These are phyloP conservation scores for Debaryomycetaceae sp. DNA, from an alignment of 1,139 yeast genomes.

Conservation along the genomic window DNA sequence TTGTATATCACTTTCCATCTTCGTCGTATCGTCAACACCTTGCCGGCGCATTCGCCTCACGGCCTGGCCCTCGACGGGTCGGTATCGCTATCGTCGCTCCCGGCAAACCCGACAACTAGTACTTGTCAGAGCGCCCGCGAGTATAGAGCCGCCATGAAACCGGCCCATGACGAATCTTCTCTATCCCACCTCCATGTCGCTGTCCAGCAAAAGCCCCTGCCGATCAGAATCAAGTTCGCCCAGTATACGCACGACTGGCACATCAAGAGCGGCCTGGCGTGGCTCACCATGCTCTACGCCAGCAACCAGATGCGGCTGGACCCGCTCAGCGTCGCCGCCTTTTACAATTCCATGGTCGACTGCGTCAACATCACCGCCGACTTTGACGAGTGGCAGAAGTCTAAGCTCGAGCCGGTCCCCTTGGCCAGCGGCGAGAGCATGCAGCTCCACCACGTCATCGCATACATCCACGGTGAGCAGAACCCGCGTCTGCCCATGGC, in stretches of 20 bases:
- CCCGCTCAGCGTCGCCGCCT: slow-evolving; percentile 38
- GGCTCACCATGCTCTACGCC: slow-evolving; percentile 42
- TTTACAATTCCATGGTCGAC: slow-evolving; percentile 78
- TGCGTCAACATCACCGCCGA: slow-evolving; percentile 67
- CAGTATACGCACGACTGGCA: slow-evolving; percentile 82
- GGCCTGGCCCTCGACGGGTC: slow-evolving; percentile 4
- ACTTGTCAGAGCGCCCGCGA: not conserved
- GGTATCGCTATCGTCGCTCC: not conserved
- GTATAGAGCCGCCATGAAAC: slow-evolving; percentile 8
- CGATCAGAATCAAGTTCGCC: slow-evolving; percentile 37
- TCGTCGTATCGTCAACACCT: slow-evolving; percentile 23
- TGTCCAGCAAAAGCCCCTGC: too few species aligned
- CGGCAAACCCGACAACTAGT: not conserved
- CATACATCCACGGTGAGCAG: slow-evolving; percentile 32
- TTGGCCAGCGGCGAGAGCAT: not conserved
- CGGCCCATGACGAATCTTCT: slow-evolving; percentile 1
- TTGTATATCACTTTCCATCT: slow-evolving; percentile 57
- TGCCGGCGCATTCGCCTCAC: slow-evolving; percentile 22
- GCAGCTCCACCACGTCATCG: slow-evolving; percentile 32
- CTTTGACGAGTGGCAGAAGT: slow-evolving; percentile 69
- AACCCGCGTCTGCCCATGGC: slow-evolving; percentile 12
- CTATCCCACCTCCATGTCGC: not conserved
- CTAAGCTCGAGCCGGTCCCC: not conserved
- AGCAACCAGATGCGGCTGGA: slow-evolving; percentile 35
- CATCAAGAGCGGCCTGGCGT: slow-evolving; percentile 51